Evolutionary conservation across 768 basidiomycete genomes (phyloP).

Genomic region (Lactifluus echinatus): DNA sequence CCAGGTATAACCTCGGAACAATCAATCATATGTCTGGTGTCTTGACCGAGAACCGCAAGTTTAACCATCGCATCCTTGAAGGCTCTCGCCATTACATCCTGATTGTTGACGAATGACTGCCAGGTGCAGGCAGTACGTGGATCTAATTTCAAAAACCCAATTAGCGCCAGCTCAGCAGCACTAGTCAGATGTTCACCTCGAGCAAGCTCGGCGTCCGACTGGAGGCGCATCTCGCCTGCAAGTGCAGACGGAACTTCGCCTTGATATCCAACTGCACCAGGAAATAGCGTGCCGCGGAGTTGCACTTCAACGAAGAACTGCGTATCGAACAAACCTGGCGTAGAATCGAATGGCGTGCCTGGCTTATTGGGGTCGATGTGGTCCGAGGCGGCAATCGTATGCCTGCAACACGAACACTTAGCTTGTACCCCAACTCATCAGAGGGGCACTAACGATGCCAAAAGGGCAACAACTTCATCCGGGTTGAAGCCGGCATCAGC

Average conservation of each 20-base stretch:
- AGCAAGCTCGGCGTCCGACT: constrained; percentile 16
- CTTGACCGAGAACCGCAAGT: constrained; percentile 35
- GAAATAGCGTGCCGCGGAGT: not conserved
- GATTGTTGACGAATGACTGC: constrained; percentile 34
- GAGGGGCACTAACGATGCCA: constrained; percentile 26
- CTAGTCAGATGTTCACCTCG: constrained; percentile 13
- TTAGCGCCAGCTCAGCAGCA: not conserved
- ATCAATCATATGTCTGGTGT: constrained; percentile 31
- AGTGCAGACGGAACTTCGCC: not conserved
- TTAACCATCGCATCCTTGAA: constrained; percentile 40
- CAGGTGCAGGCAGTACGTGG: constrained; percentile 39
- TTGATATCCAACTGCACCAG: not conserved
- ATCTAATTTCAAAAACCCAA: constrained; percentile 25
- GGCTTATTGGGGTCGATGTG: constrained; percentile 23
- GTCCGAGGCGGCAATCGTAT: constrained; percentile 20
- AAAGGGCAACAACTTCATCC: constrained; percentile 30
- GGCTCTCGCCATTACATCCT: constrained; percentile 19
- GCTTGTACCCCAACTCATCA: constrained; percentile 20
- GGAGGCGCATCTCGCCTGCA: constrained; percentile 5
- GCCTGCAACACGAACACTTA: not conserved
- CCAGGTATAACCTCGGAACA: constrained; percentile 39
- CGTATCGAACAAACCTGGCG: constrained; percentile 22
- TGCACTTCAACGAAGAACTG: constrained; percentile 27
- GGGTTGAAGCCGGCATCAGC: constrained; percentile 30
- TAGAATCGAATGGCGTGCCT: constrained; percentile 36